Evolutionary conservation across 1,139 yeast species (phyloP), one percentile per base, ranked within the genome.

Genomic region (Pneumocystis murina): DNA sequence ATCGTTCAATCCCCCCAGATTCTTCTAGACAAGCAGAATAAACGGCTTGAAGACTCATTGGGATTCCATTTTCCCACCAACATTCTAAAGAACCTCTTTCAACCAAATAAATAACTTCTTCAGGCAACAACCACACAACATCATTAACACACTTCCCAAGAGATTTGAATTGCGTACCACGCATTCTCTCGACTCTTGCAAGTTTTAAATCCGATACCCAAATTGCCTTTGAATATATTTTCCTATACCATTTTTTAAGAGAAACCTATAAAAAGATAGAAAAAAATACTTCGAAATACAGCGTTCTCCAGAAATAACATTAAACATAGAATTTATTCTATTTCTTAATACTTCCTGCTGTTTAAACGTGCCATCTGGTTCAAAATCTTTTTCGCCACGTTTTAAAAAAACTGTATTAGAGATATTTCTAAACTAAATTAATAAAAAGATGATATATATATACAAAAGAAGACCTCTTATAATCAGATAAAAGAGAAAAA

Each of bases 341-440:
- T 78, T 79, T 10, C 76, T 75, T 5, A 91, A 76, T 24, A 79
- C 76, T 5, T 74, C 70, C 1, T 71, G 72, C 73, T 91, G 97
- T 33, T 80, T 76, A 2, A 73, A 71, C 0, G 94, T 85, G 0
- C 91, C 89, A 72, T 86, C 92, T 0, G 95, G 96, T 66, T 84
- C 95, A 69, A 84, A 86, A 68, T 88, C 96, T 72, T 91, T 91
- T 66, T 84, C 92, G 1, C 96, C 96, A 67, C 92, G 76, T 67
- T 80, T 82, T 1, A 86, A 86, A n/a, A 82, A 57, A 71, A 92
- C 95, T 10, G 4, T 24, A 24, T 8, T 16, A 58, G 41, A 38
- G 28, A 28, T 28, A 58, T 40, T 58, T 58, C 55, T 48, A 48
- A 48, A 48, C 7, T 6, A 48, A 48, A 48, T 24, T 48, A 48